These are phyloP conservation scores for Marsdenia floribunda DNA, from an alignment of 257 asterid genomes.

Conservation along the genomic window DNA sequence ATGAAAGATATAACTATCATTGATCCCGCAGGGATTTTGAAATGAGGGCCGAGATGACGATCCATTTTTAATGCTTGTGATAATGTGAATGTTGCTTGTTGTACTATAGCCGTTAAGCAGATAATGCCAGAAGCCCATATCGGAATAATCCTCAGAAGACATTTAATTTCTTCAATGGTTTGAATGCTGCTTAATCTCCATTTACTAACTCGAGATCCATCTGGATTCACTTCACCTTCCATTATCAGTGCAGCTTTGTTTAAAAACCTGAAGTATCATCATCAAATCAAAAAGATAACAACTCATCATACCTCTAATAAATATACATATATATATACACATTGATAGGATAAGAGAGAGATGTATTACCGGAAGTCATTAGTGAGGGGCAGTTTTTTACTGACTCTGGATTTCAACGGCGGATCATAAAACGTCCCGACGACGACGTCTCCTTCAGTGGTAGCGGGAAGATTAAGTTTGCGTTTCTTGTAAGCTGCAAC, in stretches of 20 bases:
- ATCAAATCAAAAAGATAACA: too few species aligned
- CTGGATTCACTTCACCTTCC: constrained; percentile 46
- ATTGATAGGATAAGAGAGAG: not conserved
- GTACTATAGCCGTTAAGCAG: constrained; percentile 61
- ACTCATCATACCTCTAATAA: too few species aligned
- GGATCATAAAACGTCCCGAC: constrained; percentile 49
- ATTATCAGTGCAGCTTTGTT: constrained; percentile 63
- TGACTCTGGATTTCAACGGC: constrained; percentile 20
- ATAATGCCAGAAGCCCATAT: constrained; percentile 76
- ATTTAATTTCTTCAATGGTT: constrained; percentile 68
- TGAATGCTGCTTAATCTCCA: constrained; percentile 76
- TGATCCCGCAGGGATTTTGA: constrained; percentile 66
- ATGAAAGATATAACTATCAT: constrained; percentile 57
- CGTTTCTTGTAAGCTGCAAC: constrained; percentile 58
- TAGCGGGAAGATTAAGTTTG: constrained; percentile 31
- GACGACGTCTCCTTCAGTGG: not conserved
- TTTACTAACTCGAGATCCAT: constrained; percentile 34
- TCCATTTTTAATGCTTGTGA: constrained; percentile 75
- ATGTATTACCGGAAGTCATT: constrained; percentile 40
- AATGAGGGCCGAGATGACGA: constrained; percentile 60
- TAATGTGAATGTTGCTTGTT: constrained; percentile 67
- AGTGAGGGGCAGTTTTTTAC: constrained; percentile 43
- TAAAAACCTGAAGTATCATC: constrained; percentile 34
- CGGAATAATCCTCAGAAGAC: constrained; percentile 57
- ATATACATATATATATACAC: too few species aligned